Conservation (phyloP, 805 yeast genomes). For the Torulaspora indica region DNA sequence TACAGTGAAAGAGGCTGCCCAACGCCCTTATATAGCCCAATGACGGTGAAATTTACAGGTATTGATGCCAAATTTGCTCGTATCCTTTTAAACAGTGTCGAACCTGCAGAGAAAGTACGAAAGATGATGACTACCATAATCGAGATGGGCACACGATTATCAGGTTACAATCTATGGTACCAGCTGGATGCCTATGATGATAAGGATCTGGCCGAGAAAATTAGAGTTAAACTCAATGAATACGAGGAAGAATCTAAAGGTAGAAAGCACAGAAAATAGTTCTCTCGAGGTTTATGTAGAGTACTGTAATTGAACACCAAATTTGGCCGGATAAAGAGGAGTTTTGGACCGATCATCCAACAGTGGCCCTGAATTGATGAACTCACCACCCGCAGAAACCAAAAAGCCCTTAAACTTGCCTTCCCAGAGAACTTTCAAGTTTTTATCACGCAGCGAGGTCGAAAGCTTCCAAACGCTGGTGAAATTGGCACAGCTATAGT, state of each 20-base stretch:
- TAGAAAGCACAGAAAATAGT: slow-evolving; percentile 32
- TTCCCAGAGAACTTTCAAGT: slow-evolving; percentile 74
- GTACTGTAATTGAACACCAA: slow-evolving; percentile 34
- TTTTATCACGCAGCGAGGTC: slow-evolving; percentile 59
- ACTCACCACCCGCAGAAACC: slow-evolving; percentile 64
- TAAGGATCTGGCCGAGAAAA: slow-evolving; percentile 57
- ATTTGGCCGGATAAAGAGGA: slow-evolving; percentile 20
- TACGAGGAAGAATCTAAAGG: slow-evolving; percentile 46
- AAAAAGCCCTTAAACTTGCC: slow-evolving; percentile 79
- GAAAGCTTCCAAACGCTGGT: slow-evolving; percentile 70
- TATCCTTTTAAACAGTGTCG: slow-evolving; percentile 61
- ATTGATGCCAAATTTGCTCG: slow-evolving; percentile 63
- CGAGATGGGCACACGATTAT: slow-evolving; percentile 53
- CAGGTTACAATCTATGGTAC: slow-evolving; percentile 72
- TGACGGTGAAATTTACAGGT: slow-evolving; percentile 61
- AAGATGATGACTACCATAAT: slow-evolving; percentile 58
- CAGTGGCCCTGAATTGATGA: slow-evolving; percentile 25
- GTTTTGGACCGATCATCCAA: not conserved
- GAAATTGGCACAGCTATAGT: slow-evolving; percentile 51
- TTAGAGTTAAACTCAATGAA: slow-evolving; percentile 52
- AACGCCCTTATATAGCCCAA: slow-evolving; percentile 47
- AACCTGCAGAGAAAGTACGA: slow-evolving; percentile 51
- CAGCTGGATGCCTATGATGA: slow-evolving; percentile 74
- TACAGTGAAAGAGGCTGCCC: slow-evolving; percentile 38
- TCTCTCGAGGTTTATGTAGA: slow-evolving; percentile 17